Base-by-base conservation (phyloP, 495 filamentous ascomycete species). In the Trichoderma erinaceum region DNA sequence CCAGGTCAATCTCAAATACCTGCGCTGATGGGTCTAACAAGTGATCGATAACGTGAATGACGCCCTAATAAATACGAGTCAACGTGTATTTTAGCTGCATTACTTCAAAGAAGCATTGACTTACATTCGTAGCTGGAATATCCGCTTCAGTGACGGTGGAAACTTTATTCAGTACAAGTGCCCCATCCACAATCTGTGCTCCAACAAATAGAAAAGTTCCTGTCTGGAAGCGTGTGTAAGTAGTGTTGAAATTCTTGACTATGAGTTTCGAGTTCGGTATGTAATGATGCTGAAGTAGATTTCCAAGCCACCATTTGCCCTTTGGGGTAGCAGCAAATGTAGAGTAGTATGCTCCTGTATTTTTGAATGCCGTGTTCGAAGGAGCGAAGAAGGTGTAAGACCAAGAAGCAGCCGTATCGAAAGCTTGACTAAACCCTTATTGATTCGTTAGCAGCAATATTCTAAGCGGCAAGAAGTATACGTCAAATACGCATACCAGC, bases 361-460 rank as follows among this genome's bases (percentile, higher is more conserved):
- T 69, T 21, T 67, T 69, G 63, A 75, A 76, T 29, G 73, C 71
- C 8, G 67, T 68, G 23, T 75, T 72, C 1, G 68, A 71, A 15
- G 72, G 73, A 4, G 73, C 75, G 61, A 75, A 74, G 68, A 75
- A 74, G 23, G 70, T 73, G 63, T 71, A 76, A 41, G 70, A 68
- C 68, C 69, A 73, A 6, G 64, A 69, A 4, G 70, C 66, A 46
- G 66, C 67, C n/a, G 70, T 72, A 41, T 69, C 65, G 66, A 73
- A 73, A 21, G 71, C 74, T 21, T 71, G 66, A 48, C 29, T 23
- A 43, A 77, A 75, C 13, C 73, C 73, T 75, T 29, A 52, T 44
- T 21, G 11, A 25, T 12, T 12, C 25, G 2, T 71, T 46, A 68
- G 65, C 10, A 46, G 21, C 35, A 12, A 25, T 68, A 21, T 29